These are phyloP conservation scores for Gillenia trifoliata DNA, from an alignment of 306 rosid genomes.

Conservation along the genomic window DNA sequence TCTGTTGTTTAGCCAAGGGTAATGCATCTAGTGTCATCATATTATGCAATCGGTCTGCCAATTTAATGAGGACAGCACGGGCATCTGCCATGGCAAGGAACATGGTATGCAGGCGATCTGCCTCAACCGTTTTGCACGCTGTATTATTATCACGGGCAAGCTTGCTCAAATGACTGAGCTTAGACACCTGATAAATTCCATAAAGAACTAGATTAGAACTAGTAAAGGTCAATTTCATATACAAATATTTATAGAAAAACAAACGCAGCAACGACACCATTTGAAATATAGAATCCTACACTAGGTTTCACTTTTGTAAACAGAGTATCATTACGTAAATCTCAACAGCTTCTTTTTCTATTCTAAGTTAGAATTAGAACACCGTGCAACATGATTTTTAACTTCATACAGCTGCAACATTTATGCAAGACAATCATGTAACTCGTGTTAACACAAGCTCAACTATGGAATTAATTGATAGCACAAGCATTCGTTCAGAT, in stretches of 20 bases:
- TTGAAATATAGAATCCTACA: not conserved
- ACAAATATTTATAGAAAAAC: not conserved
- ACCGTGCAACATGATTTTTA: not conserved
- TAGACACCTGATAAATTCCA: constrained; percentile 64
- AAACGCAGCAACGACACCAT: not conserved
- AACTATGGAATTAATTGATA: not conserved
- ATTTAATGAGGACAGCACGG: constrained; percentile 87
- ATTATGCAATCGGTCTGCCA: constrained; percentile 93
- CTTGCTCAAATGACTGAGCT: constrained; percentile 89
- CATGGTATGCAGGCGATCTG: constrained; percentile 97
- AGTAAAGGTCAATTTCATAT: not conserved
- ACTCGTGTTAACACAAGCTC: not conserved
- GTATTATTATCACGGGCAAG: constrained; percentile 90
- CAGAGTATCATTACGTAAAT: not conserved
- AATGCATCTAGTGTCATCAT: constrained; percentile 89
- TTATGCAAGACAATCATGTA: not conserved
- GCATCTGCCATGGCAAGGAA: constrained; percentile 99
- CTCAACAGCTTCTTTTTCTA: not conserved
- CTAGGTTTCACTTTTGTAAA: not conserved
- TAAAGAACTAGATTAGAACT: constrained; percentile 19
- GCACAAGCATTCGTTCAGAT: not conserved
- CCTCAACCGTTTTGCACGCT: constrained; percentile 73
- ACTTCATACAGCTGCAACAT: not conserved
- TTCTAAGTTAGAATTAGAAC: not conserved
- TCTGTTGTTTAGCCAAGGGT: constrained; percentile 62